Evolutionary conservation across 1,284 basidiomycete genomes (phyloP).

Genomic region (Cryptococcus wingfieldii): DNA sequence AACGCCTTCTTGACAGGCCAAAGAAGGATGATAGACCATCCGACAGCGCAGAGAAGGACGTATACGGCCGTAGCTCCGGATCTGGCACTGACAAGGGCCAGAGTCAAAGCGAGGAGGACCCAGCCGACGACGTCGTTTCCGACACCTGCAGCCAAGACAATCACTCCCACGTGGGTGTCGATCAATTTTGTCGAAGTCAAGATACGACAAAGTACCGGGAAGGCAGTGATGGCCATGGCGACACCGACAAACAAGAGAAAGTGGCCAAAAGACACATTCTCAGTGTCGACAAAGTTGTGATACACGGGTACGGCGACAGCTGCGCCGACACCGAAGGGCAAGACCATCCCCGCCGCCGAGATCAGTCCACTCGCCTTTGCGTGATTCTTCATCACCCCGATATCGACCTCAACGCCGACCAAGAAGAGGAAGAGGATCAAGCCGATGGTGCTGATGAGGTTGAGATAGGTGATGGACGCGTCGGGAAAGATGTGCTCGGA

Average conservation of each 20-base stretch:
- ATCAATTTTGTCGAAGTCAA: conserved; percentile 62
- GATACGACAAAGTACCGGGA: conserved; percentile 82
- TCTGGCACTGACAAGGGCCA: conserved; percentile 78
- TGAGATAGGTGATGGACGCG: conserved; percentile 69
- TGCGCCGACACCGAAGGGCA: conserved; percentile 82
- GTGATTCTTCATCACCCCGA: conserved; percentile 70
- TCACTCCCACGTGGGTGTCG: conserved; percentile 87
- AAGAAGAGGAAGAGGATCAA: conserved; percentile 88
- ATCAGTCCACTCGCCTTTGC: conserved; percentile 60
- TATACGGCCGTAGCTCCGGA: conserved; percentile 64
- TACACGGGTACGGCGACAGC: conserved; percentile 78
- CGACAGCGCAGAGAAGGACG: conserved; percentile 74
- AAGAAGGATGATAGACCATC: conserved; percentile 73
- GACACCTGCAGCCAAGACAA: conserved; percentile 88
- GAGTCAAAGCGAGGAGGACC: conserved; percentile 68
- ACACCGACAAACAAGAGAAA: conserved; percentile 94
- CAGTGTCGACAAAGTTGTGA: conserved; percentile 63
- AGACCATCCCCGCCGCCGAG: conserved; percentile 60
- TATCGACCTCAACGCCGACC: conserved; percentile 87
- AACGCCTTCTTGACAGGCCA: conserved; percentile 64
- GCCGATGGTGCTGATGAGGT: conserved; percentile 87
- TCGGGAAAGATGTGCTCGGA: conserved; percentile 74
- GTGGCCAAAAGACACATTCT: conserved; percentile 64
- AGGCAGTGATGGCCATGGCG: conserved; percentile 86
- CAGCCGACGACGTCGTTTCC: conserved; percentile 76